phyloP scores from a whole-genome alignment of 2,329 filamentous ascomycete species.

The Malbranchea zuffiana region DNA sequence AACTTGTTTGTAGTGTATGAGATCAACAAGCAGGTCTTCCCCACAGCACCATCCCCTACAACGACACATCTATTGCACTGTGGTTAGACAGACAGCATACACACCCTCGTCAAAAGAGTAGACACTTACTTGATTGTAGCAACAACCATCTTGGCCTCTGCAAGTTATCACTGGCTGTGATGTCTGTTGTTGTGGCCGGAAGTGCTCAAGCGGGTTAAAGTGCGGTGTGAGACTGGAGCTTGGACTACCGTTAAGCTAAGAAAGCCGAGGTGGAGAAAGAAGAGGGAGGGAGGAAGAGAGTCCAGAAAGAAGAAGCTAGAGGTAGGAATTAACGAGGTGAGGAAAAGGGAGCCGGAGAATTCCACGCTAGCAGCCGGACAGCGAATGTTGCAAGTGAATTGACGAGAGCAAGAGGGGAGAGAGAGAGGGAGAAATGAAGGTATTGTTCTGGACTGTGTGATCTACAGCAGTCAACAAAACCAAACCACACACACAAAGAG shows the following conservation, averaged over 20 bases:
- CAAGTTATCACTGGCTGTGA: no score
- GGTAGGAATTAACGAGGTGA: background rate
- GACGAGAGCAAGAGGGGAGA: background rate
- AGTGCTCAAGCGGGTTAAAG: background rate
- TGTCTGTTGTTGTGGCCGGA: no score
- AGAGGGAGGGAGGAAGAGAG: background rate
- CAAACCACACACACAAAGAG: background rate
- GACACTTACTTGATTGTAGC: slow-evolving; percentile 52
- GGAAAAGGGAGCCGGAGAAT: slow-evolving; percentile 6
- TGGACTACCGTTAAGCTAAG: no score
- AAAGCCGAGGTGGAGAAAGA: slow-evolving; percentile 1
- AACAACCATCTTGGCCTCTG: slow-evolving; percentile 43
- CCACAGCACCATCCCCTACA: slow-evolving; percentile 97
- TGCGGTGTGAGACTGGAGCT: background rate
- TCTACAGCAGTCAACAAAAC: slow-evolving; percentile 5
- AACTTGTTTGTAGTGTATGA: slow-evolving; percentile 99
- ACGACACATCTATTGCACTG: slow-evolving; percentile 92
- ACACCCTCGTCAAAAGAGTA: background rate
- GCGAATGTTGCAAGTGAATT: background rate
- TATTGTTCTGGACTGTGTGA: slow-evolving; percentile 1
- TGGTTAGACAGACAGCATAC: no score
- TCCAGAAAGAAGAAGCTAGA: background rate
- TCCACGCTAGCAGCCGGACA: slow-evolving; percentile 3
- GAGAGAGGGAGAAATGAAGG: background rate
- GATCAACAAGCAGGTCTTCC: slow-evolving; percentile 97